These are phyloP conservation scores for Umbelopsis isabellina DNA, from an alignment of 192 early-diverging fungal genomes.

Conservation along the genomic window DNA sequence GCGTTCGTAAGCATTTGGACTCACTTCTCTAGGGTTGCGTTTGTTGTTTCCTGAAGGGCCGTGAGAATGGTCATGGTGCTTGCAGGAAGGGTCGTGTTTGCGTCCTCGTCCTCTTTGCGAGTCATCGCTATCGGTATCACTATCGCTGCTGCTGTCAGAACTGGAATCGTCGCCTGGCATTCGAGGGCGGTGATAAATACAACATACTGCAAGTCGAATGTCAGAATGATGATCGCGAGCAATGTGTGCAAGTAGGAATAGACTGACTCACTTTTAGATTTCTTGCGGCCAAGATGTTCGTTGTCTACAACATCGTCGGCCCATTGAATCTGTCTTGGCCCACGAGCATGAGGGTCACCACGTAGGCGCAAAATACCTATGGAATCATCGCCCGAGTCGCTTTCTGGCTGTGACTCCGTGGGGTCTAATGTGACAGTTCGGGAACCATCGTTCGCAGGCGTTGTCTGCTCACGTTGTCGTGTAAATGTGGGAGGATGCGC, in stretches of 20 bases:
- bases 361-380: slow-evolving; percentile 53
- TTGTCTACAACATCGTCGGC: slow-evolving; percentile 69
- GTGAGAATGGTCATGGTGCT: slow-evolving; percentile 26
- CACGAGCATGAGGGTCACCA: slow-evolving; percentile 46
- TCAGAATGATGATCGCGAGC: not conserved
- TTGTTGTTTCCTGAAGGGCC: slow-evolving; percentile 18
- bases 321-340: slow-evolving; percentile 61
- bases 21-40: slow-evolving; percentile 27
- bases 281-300: slow-evolving; percentile 71
- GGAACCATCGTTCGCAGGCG: slow-evolving; percentile 38
- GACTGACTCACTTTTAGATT: slow-evolving; percentile 60
- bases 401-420: slow-evolving; percentile 12
- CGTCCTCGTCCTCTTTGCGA: not conserved
- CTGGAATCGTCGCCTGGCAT: slow-evolving; percentile 54
- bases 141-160: slow-evolving; percentile 46
- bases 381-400: slow-evolving; percentile 23
- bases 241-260: not conserved
- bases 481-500: slow-evolving; percentile 7
- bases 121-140: slow-evolving; percentile 29
- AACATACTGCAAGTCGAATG: slow-evolving; percentile 59
- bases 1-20: slow-evolving; percentile 44
- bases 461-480: slow-evolving; percentile 8
- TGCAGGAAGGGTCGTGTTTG: not conserved
- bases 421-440: slow-evolving; percentile 41
- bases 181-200: slow-evolving; percentile 69